Evolutionary conservation across 495 filamentous ascomycete genomes (phyloP), one percentile per base, ranked within the genome.

Genomic region (Penicilliopsis zonata): DNA sequence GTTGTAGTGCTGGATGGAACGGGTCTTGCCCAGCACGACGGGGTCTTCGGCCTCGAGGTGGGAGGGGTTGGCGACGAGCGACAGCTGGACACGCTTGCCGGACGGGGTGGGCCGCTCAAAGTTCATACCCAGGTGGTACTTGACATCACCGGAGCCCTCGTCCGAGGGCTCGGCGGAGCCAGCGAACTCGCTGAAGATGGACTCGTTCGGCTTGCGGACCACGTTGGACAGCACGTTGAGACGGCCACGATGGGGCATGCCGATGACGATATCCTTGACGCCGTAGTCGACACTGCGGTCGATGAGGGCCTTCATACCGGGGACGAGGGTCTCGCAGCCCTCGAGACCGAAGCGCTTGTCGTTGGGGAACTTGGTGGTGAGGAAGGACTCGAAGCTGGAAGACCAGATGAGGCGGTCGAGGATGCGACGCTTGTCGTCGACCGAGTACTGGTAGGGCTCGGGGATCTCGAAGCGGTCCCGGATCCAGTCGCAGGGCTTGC

Each of bases 81-180:
- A 98, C 19, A 98, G 76, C 67, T 96, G 90, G 12, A 98, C 90
- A 34, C 90, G 90, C 70, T 95, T 96, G 47, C 90, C 90, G 16
- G 92, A 96, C 34, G 90, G 90, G 13, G 90, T 98, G 19, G 90
- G 90, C 31, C 90, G 84, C 64, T 98, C 92, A 49, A 98, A 98
- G 66, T 96, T 96, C 90, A 98, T 98, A 46, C 90, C 90, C 48
- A 98, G 63, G 65, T 98, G 90, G 63, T 98, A 98, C 59, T 98
- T 98, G 55, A 98, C 90, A 57, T 98, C 90, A 40, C 90, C 90
- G 30, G 92, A 96, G 36, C 90, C 90, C 60, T 96, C 90, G 47
- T 98, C 90, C 37, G 78, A 78, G 16, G 86, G 81, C 47, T 85
- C 88, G 20, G 83, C 63, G 23, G 82, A 82, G 38, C 90, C 90